phyloP scores from a whole-genome alignment of 129 eudicot genomes.

The Flaveria bidentis region DNA sequence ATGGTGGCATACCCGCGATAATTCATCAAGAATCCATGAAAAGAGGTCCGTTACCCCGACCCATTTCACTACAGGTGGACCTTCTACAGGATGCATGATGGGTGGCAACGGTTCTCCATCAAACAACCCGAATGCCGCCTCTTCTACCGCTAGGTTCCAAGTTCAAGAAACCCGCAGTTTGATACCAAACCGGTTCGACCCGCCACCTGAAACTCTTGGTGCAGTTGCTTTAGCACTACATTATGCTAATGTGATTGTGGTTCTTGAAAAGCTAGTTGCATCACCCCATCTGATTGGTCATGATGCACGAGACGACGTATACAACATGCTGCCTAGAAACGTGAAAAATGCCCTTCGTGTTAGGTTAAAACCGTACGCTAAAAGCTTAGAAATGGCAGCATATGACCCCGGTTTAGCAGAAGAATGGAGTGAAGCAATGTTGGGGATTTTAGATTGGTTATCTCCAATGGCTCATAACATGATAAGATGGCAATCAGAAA shows the following conservation, averaged over 20 bases:
- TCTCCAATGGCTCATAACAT: slow-evolving; percentile 83
- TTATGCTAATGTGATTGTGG: slow-evolving; percentile 71
- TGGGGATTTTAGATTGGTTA: slow-evolving; percentile 65
- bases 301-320: slow-evolving; percentile 73
- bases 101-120: slow-evolving; percentile 38
- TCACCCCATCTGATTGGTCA: slow-evolving; percentile 80
- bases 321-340: slow-evolving; percentile 67
- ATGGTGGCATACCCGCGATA: slow-evolving; percentile 51
- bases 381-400: slow-evolving; percentile 38
- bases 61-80: slow-evolving; percentile 30
- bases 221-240: slow-evolving; percentile 72
- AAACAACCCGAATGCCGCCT: slow-evolving; percentile 14
- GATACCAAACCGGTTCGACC: slow-evolving; percentile 32
- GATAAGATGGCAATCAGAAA: slow-evolving; percentile 80
- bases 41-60: slow-evolving; percentile 35
- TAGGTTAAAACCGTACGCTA: slow-evolving; percentile 62
- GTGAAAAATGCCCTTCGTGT: slow-evolving; percentile 51
- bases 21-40: slow-evolving; percentile 39
- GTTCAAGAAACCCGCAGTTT: slow-evolving; percentile 24
- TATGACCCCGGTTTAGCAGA: slow-evolving; percentile 61
- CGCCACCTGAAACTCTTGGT: slow-evolving; percentile 69
- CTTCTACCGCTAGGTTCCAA: slow-evolving; percentile 27
- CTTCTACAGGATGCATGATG: slow-evolving; percentile 39
- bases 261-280: slow-evolving; percentile 66
- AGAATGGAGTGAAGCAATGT: slow-evolving; percentile 79